Evolutionary conservation across 2,329 filamentous ascomycete genomes (phyloP), one percentile per base, ranked within the genome.

Genomic region (Fusarium succisae): DNA sequence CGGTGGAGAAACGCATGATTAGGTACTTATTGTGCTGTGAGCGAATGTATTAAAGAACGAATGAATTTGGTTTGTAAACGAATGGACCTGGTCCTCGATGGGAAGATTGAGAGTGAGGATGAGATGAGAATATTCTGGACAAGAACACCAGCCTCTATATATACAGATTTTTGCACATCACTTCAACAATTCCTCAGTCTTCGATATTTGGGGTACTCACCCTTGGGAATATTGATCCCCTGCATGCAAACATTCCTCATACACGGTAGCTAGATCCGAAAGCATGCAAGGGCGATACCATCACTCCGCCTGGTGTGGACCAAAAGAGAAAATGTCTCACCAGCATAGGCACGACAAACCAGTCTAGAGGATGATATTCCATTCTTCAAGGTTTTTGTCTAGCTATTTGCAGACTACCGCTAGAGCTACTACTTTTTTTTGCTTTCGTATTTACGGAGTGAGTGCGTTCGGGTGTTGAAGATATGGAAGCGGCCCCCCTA

Each of bases 1-100:
- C 50, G 24, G 51, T 37, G 6, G 69, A 35, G 59, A 75, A 68
- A 45, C 73, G 73, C 73, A 75, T 75, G 47, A 68, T 55, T 69
- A 53, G 17, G 13, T 37, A 18, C 17, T 37, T 2, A 10, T 37
- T 37, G 35, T 37, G 35, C 35, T 37, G 15, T 37, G 26, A 66
- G 45, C 55, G 45, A 72, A 56, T 53, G n/a, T 57, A 37, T 53
- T 37, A 22, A 55, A 32, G 60, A 73, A 18, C 24, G 70, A 63
- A 54, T 63, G 64, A 13, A 68, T 63, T 62, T 51, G 39, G 35
- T 41, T 63, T 48, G 55, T 57, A 74, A 75, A 75, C 41, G 72
- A 75, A 45, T 75, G 72, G 10, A 70, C 38, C 72, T 72, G 67
- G 41, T 56, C 72, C 72, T 74, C 72, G 35, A 56, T 72, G 72